Evolutionary conservation across 345 rosid species (phyloP).

Genomic region (Rhizophora apiculata): DNA sequence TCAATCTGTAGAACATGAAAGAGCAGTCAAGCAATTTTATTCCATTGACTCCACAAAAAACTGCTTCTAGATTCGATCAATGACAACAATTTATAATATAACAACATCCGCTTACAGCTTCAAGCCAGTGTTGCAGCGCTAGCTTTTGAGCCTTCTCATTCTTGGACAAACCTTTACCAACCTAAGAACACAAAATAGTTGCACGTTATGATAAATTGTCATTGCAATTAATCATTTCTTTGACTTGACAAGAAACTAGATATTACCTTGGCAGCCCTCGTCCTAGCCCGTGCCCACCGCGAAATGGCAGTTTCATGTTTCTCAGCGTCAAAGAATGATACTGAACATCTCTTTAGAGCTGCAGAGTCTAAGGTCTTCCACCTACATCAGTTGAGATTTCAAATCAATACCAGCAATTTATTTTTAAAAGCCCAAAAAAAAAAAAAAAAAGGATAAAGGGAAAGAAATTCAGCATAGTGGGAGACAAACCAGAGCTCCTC

Average conservation of each 20-base stretch:
- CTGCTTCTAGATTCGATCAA: too few relatives aligned
- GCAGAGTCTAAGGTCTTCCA: conserved; percentile 70
- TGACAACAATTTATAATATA: too few relatives aligned
- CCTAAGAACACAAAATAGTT: conserved; percentile 28
- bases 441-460: neutral
- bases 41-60: too few relatives aligned
- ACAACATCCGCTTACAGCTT: conserved; percentile 50
- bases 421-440: neutral
- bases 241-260: too few relatives aligned
- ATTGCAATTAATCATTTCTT: too few relatives aligned
- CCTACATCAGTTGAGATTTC: conserved; percentile 29
- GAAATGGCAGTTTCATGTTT: conserved; percentile 60
- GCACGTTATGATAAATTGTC: too few relatives aligned
- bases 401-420: conserved; percentile 1
- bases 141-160: conserved; percentile 72
- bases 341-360: conserved; percentile 44
- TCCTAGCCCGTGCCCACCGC: conserved; percentile 57
- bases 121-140: conserved; percentile 78
- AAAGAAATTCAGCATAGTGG: conserved; percentile 12
- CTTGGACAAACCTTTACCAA: conserved; percentile 65
- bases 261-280: conserved; percentile 60
- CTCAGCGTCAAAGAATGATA: conserved; percentile 51
- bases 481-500: conserved; percentile 66
- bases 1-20: conserved; percentile 49
- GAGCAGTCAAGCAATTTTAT: neutral